Evolutionary conservation across 1,284 basidiomycete genomes (phyloP).

Genomic region (Apiotrichum sp.): DNA sequence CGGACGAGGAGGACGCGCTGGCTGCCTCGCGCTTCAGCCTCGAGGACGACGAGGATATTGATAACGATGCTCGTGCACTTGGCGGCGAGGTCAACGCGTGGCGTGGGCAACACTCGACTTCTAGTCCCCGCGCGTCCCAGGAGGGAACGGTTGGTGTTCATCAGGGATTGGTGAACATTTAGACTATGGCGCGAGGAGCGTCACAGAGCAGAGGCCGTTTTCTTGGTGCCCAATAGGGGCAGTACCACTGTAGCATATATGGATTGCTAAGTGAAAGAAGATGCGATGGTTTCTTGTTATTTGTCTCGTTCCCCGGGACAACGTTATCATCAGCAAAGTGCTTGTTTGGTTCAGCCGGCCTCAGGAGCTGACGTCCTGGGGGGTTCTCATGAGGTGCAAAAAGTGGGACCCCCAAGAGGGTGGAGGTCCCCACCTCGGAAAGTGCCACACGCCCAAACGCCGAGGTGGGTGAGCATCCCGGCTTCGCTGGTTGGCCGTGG

Average conservation of each 20-base stretch:
- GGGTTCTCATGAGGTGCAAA: no score
- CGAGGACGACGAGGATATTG: conserved; percentile 40
- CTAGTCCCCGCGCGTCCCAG: not conserved
- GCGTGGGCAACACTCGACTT: conserved; percentile 15
- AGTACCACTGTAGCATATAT: no score
- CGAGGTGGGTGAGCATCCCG: not conserved
- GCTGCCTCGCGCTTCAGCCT: conserved; percentile 40
- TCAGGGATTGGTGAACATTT: conserved; percentile 37
- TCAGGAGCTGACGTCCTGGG: no score
- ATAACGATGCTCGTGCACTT: conserved; percentile 19
- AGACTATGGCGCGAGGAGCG: not conserved
- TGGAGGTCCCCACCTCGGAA: not conserved
- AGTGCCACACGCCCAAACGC: not conserved
- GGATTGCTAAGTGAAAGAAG: no score
- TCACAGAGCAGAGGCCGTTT: no score
- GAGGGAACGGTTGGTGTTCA: conserved; percentile 24
- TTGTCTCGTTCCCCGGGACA: no score
- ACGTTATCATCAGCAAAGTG: no score
- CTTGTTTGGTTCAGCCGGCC: no score
- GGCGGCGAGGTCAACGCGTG: conserved; percentile 33
- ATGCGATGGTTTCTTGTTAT: no score
- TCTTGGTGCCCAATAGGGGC: no score
- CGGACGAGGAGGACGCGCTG: conserved; percentile 55
- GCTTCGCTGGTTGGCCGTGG: not conserved
- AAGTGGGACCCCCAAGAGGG: not conserved